A percentile compares a stretch with the other conserved stretches of the same genome.
Conservation (phyloP, 306 rosid species). For the Nissolia schottii region DNA sequence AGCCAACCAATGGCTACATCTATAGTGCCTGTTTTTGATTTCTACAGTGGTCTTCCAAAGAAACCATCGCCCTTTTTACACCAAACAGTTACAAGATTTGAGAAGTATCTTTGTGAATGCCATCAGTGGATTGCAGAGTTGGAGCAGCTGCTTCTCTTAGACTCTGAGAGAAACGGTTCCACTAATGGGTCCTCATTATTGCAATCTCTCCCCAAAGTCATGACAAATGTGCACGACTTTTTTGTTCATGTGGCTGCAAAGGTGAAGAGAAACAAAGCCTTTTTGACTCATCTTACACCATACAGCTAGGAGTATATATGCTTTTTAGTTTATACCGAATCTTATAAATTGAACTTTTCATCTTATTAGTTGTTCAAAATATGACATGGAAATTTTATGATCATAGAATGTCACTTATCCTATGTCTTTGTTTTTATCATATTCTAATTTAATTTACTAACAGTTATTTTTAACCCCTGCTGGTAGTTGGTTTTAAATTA, state of each 20-base stretch:
- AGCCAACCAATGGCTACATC: conserved; percentile 61
- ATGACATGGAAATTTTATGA: neutral
- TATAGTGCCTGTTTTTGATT: conserved; percentile 82
- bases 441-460: neutral
- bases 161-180: conserved; percentile 56
- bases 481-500: neutral
- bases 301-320: conserved; percentile 4
- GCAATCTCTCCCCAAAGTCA: conserved; percentile 92
- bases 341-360: neutral
- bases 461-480: neutral
- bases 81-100: conserved; percentile 86
- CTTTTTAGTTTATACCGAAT: neutral
- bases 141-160: conserved; percentile 81
- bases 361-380: conserved; percentile 1
- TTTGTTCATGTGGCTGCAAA: conserved; percentile 95
- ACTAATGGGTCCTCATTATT: conserved; percentile 57
- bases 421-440: neutral
- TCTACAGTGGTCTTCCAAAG: conserved; percentile 87
- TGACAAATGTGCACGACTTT: conserved; percentile 92
- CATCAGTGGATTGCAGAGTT: conserved; percentile 92
- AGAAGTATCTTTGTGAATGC: conserved; percentile 77
- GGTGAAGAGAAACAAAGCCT: conserved; percentile 44
- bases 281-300: neutral
- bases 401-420: neutral
- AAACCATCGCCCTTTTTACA: conserved; percentile 91